These are phyloP conservation scores for Carex cristatella DNA, from an alignment of 176 grass and related monocot species.

Conservation along the genomic window DNA sequence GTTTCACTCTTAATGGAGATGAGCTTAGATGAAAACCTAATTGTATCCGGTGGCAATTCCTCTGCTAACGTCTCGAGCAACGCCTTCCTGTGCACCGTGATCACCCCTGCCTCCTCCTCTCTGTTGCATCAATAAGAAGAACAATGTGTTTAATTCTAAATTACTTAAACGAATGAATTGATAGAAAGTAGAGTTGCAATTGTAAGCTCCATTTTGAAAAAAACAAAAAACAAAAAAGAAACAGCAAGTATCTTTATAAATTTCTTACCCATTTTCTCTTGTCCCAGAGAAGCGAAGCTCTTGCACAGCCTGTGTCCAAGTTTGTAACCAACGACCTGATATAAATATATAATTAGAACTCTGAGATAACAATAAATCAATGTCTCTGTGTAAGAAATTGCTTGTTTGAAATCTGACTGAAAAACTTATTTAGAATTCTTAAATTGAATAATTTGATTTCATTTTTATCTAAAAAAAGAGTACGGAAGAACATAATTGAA, in stretches of 20 bases:
- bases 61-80: conserved; percentile 51
- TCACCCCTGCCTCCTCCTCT: not conserved
- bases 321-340: conserved; percentile 32
- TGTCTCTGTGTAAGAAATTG: too few species aligned
- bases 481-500: not conserved
- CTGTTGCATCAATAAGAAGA: conserved; percentile 3
- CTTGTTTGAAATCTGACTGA: too few species aligned
- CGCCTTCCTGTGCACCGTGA: conserved; percentile 35
- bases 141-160: not conserved
- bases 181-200: not conserved
- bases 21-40: conserved; percentile 62
- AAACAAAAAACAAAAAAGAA: not conserved
- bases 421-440: too few species aligned
- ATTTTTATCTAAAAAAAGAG: too few species aligned
- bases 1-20: conserved; percentile 34
- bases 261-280: conserved; percentile 27
- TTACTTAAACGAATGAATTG: not conserved
- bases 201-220: not conserved
- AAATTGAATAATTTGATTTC: too few species aligned
- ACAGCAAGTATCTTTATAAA: not conserved
- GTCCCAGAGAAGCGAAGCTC: conserved; percentile 31
- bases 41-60: conserved; percentile 48
- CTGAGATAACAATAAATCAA: not conserved
- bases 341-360: not conserved
- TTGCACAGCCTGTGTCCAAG: conserved; percentile 36